These are phyloP conservation scores for Cryptosporidium sp. DNA, from an alignment of 169 alveolate species.

Conservation along the genomic window DNA sequence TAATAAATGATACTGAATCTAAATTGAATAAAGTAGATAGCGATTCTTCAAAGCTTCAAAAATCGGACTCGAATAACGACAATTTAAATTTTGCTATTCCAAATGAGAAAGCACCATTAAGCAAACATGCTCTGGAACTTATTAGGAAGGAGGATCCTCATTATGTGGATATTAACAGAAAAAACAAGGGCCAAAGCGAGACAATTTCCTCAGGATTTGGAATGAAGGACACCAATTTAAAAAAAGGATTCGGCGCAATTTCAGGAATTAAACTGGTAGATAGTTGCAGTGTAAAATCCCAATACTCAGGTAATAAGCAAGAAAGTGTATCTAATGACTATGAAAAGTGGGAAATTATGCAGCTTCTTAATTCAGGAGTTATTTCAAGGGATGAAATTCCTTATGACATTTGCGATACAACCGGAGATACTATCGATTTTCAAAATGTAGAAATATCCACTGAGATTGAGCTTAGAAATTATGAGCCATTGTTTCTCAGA, in stretches of 20 bases:
- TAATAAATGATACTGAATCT: neutral
- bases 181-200: neutral
- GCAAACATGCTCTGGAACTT: constrained; percentile 50
- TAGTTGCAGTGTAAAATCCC: neutral
- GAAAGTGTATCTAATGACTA: constrained; percentile 75
- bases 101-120: constrained; percentile 55
- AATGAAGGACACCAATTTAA: constrained; percentile 24
- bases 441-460: constrained; percentile 52
- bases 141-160: constrained; percentile 37
- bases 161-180: constrained; percentile 12
- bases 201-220: constrained; percentile 58
- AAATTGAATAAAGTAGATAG: neutral
- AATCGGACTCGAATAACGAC: neutral
- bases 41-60: neutral
- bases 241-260: constrained; percentile 80
- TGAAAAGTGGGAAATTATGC: constrained; percentile 79
- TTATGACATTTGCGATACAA: neutral
- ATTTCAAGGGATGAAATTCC: constrained; percentile 22
- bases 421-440: neutral
- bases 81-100: constrained; percentile 51
- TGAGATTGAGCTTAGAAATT: constrained; percentile 93
- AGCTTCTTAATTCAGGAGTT: constrained; percentile 60
- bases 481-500: constrained; percentile 94
- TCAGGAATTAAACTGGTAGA: constrained; percentile 86
- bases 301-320: neutral